Base-by-base conservation (phyloP, 2,329 filamentous ascomycete genomes). In the Davidsoniella virescens region DNA sequence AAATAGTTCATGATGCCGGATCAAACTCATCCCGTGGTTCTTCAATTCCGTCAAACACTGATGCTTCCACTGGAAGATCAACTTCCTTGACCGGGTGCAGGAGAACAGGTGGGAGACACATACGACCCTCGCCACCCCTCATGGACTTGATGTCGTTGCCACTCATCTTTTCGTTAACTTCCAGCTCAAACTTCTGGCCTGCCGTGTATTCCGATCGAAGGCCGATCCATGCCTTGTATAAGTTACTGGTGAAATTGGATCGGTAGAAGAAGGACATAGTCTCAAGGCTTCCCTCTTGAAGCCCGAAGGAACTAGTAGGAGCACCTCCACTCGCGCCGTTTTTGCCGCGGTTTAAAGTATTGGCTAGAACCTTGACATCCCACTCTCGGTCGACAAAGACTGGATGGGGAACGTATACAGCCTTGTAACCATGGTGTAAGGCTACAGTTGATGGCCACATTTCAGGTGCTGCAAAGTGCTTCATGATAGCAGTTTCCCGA, bases 191-290 rank as follows among this genome's bases (percentile, higher is more conserved):
- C 63, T 83, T 74, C 58, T 87, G 83, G 20, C 85, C 86, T 9
- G 83, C 82, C 51, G 85, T 81, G 56, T 85, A 83, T 60, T 86
- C 79, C 36, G 90, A 82, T 56, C 76, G 78, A 59, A 90, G 78
- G 1, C 87, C 88, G 36, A 94, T 67, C 90, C 90, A 96, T 54
- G 87, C 73, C 46, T 78, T 73, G 70, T 92, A 95, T 59, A 96
- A 60, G 55, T 86, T 86, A 2, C 80, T 75, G 5, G 84, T 80
- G 60, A 94, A 94, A 1, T 80, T 78, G 0, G 84, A 82, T 57
- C 87, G 85, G 64, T 94, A 95, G 64, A 92, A 95, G 87, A 87
- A 96, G 17, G 81, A 87, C 59, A 87, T 78, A 1, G 88, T 87
- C 49, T 74, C 72, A 61, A 95, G 82, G 63, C 95, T 94, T 64